Evolutionary conservation across 345 rosid species (phyloP), one percentile per base, ranked within the genome.

Genomic region (Salix udensis): DNA sequence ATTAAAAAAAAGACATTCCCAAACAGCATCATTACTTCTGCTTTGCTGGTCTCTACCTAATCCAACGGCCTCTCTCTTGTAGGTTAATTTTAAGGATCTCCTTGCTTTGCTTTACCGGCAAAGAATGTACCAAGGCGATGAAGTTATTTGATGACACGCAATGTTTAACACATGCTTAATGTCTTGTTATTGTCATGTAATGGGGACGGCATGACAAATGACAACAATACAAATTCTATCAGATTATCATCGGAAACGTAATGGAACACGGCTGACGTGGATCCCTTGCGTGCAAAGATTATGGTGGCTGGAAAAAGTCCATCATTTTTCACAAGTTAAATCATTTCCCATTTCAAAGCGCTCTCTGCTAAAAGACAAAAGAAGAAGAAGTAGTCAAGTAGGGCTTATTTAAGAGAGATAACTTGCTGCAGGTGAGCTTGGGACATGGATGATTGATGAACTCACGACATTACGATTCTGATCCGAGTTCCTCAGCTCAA

Each of bases 151-250:
- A 16, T 24, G 44, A 46, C 44, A 46, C 34, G n/a, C 7, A 64
- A 77, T 36, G 75, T 71, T 77, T 77, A 70, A 64, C 50, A 71
- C 75, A 36, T 71, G 75, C 53, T 18, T 55, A 5, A 68, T 39
- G 52, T 68, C 14, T 19, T 8, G 37, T 26, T 9, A n/a, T 10
- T 12, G 12, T 58, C 62, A 9, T 58, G 12, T 58, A n/a, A 58
- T 23, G 9, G 28, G 11, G 14, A n/a, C 26, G 13, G 62, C 14
- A n/a, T n/a, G 28, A 58, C 12, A 58, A n/a, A 58, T n/a, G 62
- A n/a, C 62, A 9, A n/a, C 62, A n/a, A 55, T 18, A n/a, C 8
- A n/a, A 53, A 4, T 36, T 5, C 7, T 36, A 5, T 40, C 46
- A 10, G 46, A 10, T 40, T 40, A 23, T 9, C 8, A n/a, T n/a